A percentile compares a stretch with the other conserved stretches of the same genome.
Conservation (phyloP, 805 yeast species). For the Metschnikowia baotianmanensis region DNA sequence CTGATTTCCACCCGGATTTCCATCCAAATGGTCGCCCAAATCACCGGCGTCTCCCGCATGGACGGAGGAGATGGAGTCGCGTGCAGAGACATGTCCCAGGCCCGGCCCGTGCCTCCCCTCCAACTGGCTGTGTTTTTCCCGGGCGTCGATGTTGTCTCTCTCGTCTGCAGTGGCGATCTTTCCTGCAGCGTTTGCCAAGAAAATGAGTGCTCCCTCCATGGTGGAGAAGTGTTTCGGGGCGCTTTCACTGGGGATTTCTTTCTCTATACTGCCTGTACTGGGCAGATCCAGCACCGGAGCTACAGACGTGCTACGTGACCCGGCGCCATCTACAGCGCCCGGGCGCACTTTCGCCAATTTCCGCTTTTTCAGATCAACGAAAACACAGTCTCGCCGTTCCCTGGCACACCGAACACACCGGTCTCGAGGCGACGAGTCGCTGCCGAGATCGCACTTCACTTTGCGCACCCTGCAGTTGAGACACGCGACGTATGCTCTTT, state of each 20-base stretch:
- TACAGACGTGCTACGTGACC: neutral
- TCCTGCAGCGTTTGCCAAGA: conserved; percentile 77
- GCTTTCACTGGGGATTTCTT: neutral
- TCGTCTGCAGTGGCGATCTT: conserved; percentile 68
- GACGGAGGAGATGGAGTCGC: too few species aligned
- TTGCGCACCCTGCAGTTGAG: conserved; percentile 80
- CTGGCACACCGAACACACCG: conserved; percentile 85
- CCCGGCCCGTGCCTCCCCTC: conserved; percentile 24
- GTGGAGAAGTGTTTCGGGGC: conserved; percentile 34
- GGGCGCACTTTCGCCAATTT: conserved; percentile 8
- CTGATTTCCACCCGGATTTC: too few species aligned
- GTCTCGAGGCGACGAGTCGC: conserved; percentile 62
- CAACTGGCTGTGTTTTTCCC: conserved; percentile 45
- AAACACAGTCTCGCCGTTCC: conserved; percentile 78
- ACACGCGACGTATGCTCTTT: conserved; percentile 79
- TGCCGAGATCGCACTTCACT: conserved; percentile 83
- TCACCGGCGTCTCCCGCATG: too few species aligned
- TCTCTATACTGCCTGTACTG: too few species aligned
- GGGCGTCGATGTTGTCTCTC: conserved; percentile 57
- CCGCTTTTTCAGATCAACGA: conserved; percentile 38
- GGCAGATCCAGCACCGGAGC: neutral
- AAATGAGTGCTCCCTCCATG: conserved; percentile 63
- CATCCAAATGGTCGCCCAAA: neutral
- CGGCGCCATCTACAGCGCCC: neutral
- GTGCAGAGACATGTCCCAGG: neutral